phyloP scores from a whole-genome alignment of 352 stramenopile genomes.

The Chrysophaeum taylorii region DNA sequence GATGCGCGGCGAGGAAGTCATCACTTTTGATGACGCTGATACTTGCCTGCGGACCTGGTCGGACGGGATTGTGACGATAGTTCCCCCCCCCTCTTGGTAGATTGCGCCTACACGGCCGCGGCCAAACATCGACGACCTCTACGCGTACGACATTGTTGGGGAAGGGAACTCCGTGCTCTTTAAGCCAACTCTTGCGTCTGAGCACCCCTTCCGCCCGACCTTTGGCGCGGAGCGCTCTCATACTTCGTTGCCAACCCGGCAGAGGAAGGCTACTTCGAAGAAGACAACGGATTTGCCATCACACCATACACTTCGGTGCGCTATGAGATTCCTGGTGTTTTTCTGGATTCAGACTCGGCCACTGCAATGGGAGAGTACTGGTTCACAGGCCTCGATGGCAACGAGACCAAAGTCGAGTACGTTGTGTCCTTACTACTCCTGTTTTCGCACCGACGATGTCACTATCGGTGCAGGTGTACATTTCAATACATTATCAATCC shows the following conservation, averaged over 20 bases:
- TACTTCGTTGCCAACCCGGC: background rate
- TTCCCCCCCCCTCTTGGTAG: no score
- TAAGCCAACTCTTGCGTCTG: background rate
- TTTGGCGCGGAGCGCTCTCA: background rate
- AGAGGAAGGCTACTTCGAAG: background rate
- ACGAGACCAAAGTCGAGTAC: background rate
- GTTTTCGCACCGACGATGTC: no score
- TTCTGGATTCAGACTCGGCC: background rate
- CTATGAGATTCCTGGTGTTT: background rate
- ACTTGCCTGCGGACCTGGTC: background rate
- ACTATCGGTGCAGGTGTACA: no score
- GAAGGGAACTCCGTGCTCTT: background rate
- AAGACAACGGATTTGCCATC: background rate
- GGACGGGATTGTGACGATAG: background rate
- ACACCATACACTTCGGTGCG: background rate
- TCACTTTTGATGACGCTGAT: background rate
- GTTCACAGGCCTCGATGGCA: background rate
- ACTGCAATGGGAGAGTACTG: conserved; percentile 3
- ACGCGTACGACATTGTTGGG: background rate
- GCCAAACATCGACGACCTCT: background rate
- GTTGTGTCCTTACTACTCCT: no score
- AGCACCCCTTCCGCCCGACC: background rate
- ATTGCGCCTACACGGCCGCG: background rate
- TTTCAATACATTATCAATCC: background rate
- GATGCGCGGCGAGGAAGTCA: no score